Evolutionary conservation across 106 monocot species (phyloP).

Genomic region (Dendrobium catenatum): DNA sequence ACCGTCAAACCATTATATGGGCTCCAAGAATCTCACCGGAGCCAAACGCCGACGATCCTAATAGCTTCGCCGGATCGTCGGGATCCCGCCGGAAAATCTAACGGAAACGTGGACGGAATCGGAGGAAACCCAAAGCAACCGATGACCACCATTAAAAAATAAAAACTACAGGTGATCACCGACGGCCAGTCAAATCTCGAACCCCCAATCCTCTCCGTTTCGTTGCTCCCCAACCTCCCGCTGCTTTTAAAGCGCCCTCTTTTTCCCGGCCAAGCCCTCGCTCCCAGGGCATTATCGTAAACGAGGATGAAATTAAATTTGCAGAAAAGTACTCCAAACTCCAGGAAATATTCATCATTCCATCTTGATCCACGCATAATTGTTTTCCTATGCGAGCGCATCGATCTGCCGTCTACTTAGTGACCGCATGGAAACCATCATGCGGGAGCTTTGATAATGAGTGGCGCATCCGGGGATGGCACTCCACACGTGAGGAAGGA

Average conservation of each 20-base stretch:
- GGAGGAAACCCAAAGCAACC: background rate
- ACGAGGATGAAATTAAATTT: background rate
- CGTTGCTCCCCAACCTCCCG: background rate
- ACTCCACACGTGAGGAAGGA: constrained; percentile 11
- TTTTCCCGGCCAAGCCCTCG: background rate
- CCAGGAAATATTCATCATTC: background rate
- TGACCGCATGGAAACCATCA: background rate
- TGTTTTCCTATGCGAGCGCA: background rate
- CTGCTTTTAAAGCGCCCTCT: constrained; percentile 9
- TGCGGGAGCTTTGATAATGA: background rate
- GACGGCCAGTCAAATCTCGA: background rate
- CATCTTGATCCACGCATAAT: background rate
- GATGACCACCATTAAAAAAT: background rate
- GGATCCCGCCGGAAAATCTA: background rate
- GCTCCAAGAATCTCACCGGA: background rate
- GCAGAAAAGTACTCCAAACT: background rate
- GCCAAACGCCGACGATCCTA: background rate
- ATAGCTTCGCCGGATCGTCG: background rate
- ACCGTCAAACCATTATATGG: background rate
- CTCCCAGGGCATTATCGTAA: constrained; percentile 8
- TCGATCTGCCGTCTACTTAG: background rate
- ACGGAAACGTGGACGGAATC: background rate
- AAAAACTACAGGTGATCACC: background rate
- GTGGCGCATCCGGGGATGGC: background rate
- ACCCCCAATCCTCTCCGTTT: constrained; percentile 4